Conservation (phyloP, 2,329 filamentous ascomycete genomes). For the Alternaria atra region DNA sequence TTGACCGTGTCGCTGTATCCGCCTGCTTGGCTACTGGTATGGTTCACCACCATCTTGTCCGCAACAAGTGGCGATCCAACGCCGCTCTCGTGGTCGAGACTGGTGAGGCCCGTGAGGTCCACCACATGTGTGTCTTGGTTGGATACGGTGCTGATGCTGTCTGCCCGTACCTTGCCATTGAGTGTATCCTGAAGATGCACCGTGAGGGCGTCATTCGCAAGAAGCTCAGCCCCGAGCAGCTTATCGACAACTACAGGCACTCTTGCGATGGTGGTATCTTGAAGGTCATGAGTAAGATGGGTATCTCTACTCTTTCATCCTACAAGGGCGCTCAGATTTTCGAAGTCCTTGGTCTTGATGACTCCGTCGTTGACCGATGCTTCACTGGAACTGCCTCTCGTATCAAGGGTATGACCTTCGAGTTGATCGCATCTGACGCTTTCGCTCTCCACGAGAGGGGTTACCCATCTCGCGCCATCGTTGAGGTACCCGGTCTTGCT, state of each 20-base stretch:
- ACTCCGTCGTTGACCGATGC: constrained; percentile 90
- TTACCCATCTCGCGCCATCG: constrained; percentile 81
- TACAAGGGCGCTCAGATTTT: constrained; percentile 99
- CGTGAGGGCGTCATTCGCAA: constrained; percentile 92
- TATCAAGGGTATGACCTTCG: constrained; percentile 93
- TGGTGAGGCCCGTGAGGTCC: constrained; percentile 93
- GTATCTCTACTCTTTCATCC: constrained; percentile 92
- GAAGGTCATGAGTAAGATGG: constrained; percentile 99
- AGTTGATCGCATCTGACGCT: constrained; percentile 90
- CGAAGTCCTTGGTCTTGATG: constrained; percentile 92
- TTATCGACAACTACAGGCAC: constrained; percentile 96
- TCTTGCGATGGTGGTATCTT: constrained; percentile 95
- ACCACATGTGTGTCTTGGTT: constrained; percentile 98
- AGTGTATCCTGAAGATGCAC: constrained; percentile 97
- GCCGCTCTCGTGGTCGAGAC: constrained; percentile 90
- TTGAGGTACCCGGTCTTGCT: constrained; percentile 78
- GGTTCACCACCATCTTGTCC: constrained; percentile 93
- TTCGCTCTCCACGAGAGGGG: constrained; percentile 95
- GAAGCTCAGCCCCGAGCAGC: constrained; percentile 79
- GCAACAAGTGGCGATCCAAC: constrained; percentile 93
- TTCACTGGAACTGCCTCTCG: constrained; percentile 94
- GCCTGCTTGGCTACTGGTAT: constrained; percentile 88
- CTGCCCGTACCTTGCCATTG: constrained; percentile 93
- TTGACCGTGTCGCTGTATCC: constrained; percentile 84
- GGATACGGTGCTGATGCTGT: constrained; percentile 95